phyloP scores from a whole-genome alignment of 169 alveolate genomes.

The Plasmodium vivax region DNA sequence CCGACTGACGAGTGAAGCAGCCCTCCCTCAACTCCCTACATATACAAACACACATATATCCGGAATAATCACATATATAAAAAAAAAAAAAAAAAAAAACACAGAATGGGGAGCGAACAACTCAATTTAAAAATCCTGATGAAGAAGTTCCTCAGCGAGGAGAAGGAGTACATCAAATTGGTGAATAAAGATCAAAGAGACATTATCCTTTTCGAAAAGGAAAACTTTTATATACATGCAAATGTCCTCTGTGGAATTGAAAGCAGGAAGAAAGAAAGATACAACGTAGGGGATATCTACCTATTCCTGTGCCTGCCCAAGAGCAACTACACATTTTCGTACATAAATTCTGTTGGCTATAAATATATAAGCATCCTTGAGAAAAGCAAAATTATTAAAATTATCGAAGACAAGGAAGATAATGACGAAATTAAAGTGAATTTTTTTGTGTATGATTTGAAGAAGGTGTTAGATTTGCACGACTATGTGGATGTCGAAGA shows the following conservation, averaged over 20 bases:
- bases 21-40: background rate
- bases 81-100: background rate
- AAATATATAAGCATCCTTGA: conserved; percentile 84
- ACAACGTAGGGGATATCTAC: conserved; percentile 60
- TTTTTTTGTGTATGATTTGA: conserved; percentile 41
- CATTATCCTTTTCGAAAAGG: conserved; percentile 63
- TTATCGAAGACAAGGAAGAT: conserved; percentile 75
- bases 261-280: conserved; percentile 68
- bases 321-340: conserved; percentile 81
- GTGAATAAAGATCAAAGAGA: conserved; percentile 33
- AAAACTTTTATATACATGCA: conserved; percentile 56
- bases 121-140: conserved; percentile 29
- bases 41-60: background rate
- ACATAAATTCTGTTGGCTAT: conserved; percentile 81
- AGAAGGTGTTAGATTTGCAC: conserved; percentile 19
- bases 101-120: conserved; percentile 22
- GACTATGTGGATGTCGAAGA: conserved; percentile 29
- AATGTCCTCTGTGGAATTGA: conserved; percentile 69
- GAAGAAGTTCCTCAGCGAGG: conserved; percentile 46
- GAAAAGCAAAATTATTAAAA: conserved; percentile 79
- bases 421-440: conserved; percentile 48
- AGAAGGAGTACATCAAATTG: conserved; percentile 53
- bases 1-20: background rate
- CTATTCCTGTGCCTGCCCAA: conserved; percentile 64
- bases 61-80: background rate